Evolutionary conservation across 1,139 yeast species (phyloP), one percentile per base, ranked within the genome.

Genomic region (Taphrina wiesneri): DNA sequence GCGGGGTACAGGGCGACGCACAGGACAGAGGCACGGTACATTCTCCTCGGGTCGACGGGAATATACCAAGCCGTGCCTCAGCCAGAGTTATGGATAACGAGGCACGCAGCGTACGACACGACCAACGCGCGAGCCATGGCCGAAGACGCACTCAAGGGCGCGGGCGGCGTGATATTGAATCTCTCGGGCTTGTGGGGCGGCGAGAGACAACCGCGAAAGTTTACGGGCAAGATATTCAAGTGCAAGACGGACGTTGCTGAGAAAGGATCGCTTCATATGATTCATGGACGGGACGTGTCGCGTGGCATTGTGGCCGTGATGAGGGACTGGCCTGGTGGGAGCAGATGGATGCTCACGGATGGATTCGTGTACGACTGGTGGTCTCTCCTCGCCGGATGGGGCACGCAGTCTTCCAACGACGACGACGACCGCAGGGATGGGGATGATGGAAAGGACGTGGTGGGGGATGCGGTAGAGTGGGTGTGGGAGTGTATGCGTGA

Each of bases 311-410:
- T 60, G 30, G 64, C 64, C 34, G 64, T 60, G n/a, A 41, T 51
- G 57, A 26, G 32, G 21, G 43, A 49, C 17, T 60, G 64, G 64
- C 64, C 64, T 7, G 64, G 64, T 5, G 23, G 57, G 2, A 60
- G 64, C 26, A 41, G 64, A 25, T 60, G 64, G 64, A 60, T 60
- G 64, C 28, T 60, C 32, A 60, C 64, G 17, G 64, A 60, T 51
- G 57, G 56, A 21, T 60, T 60, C 39, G 64, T 60, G n/a, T 60
- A 60, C 52, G 64, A 60, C 19, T 60, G 64, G 64, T 60, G 64
- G 64, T 52, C 64, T 19, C 52, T 60, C 52, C 39, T 60, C 30
- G 51, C 47, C 47, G 64, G 64, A 17, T 60, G 64, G 64, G 64
- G 64, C 2, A 30, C 57, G 13, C 36, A 39, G 19, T 32, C 36